These are phyloP conservation scores for Leucocoprinus sp. DNA, from an alignment of 768 basidiomycete genomes.

Conservation along the genomic window DNA sequence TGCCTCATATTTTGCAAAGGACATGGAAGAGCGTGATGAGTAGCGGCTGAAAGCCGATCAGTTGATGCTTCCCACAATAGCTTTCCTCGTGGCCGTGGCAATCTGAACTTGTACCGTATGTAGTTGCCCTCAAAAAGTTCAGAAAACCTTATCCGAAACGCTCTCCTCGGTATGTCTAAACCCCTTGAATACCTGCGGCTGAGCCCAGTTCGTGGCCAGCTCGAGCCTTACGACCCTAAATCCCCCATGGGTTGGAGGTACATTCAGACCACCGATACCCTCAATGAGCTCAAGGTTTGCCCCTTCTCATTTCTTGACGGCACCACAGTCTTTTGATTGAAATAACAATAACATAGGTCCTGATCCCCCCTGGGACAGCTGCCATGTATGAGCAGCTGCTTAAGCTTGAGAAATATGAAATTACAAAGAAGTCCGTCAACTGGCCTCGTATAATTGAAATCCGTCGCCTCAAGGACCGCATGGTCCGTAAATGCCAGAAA, in stretches of 20 bases:
- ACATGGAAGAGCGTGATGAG: conserved; percentile 32
- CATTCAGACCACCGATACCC: conserved; percentile 70
- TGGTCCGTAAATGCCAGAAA: conserved; percentile 73
- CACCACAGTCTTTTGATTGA: neutral
- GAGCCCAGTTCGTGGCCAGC: conserved; percentile 66
- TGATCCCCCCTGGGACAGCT: conserved; percentile 61
- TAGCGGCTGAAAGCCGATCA: conserved; percentile 11
- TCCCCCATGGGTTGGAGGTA: conserved; percentile 58
- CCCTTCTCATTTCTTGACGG: neutral
- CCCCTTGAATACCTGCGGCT: conserved; percentile 48
- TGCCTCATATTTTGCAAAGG: conserved; percentile 68
- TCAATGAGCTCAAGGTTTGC: conserved; percentile 61
- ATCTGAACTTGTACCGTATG: too few species aligned
- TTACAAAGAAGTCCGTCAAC: conserved; percentile 48
- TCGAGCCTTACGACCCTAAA: conserved; percentile 57
- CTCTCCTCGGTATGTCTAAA: conserved; percentile 17
- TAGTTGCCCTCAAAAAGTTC: too few species aligned
- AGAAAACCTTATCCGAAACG: too few species aligned
- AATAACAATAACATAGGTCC: conserved; percentile 43
- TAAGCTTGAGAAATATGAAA: conserved; percentile 51
- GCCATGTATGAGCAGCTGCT: conserved; percentile 59
- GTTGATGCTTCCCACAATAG: too few species aligned
- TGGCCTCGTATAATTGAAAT: conserved; percentile 70
- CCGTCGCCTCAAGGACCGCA: conserved; percentile 71
- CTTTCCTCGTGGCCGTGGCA: too few species aligned